Base-by-base conservation (phyloP, 305 asterid species). In the Vinca major region DNA sequence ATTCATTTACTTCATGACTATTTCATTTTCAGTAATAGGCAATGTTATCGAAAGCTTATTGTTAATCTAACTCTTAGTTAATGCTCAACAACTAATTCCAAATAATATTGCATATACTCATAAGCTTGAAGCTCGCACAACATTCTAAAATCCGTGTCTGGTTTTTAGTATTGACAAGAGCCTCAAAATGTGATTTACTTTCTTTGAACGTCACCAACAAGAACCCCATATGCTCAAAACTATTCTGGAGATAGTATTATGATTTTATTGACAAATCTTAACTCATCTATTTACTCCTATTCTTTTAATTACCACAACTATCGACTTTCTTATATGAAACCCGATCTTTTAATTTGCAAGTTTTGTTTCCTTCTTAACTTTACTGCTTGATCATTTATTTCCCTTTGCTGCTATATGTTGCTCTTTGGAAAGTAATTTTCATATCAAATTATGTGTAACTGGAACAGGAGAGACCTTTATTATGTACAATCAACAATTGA, bases 381-480 rank as follows among this genome's bases (percentile, higher is more conserved):
- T 43, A 7, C 36, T 26, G 41, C 48, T 14, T 44, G 41, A 19
- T 68, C 16, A 56, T 55, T 67, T 44, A 63, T 63, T 43, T 62
- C 5, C 65, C 33, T 37, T 55, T 71, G 10, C 41, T 7, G 7
- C 43, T 51, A 51, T 33, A 41, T 0, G 43, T 62, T 56, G 5
- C 44, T 43, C 17, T 37, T 58, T 56, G 55, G 45, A 69, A 7
- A 45, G 19, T 37, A 39, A 12, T 5, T 49, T 16, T 61, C 58
- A 45, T 16, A 58, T 48, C 40, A 43, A 51, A 40, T 8, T 39
- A 39, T 19, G 48, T 52, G 12, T 2, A 44, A 67, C 13, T 53
- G 48, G 13, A 74, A 79, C 88, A 93, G 99, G 96, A 62, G 97
- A 94, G 73, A 94, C 97, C 47, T 94, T 88, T 82, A 82, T 91